Conservation (phyloP, 176 grass and related monocot genomes). For the Triticum dicoccoides region DNA sequence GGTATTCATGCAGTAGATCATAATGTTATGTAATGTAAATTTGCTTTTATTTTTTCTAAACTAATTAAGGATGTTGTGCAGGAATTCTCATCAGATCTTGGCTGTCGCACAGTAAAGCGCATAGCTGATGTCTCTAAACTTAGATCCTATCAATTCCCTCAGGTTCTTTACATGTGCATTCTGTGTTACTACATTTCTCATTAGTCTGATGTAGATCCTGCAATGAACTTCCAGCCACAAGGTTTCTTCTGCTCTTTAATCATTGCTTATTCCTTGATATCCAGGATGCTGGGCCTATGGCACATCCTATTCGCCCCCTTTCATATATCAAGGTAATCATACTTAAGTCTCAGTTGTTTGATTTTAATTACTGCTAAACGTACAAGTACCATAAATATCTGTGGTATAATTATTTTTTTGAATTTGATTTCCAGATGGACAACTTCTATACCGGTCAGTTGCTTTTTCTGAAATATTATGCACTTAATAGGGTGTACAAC, state of each 20-base stretch:
- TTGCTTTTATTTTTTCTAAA: slow-evolving; percentile 17
- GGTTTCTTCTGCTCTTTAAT: slow-evolving; percentile 14
- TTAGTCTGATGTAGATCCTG: slow-evolving; percentile 21
- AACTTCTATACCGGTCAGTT: slow-evolving; percentile 91
- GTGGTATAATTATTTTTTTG: slow-evolving; percentile 31
- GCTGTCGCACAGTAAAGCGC: slow-evolving; percentile 80
- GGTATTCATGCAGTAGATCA: slow-evolving; percentile 38
- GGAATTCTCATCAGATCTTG: slow-evolving; percentile 99
- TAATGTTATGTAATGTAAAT: slow-evolving; percentile 1
- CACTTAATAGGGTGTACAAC: not conserved
- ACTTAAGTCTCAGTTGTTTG: slow-evolving; percentile 26
- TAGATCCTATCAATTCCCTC: slow-evolving; percentile 95
- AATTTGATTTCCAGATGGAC: slow-evolving; percentile 88
- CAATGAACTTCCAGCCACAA: slow-evolving; percentile 14
- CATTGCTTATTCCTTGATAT: slow-evolving; percentile 44
- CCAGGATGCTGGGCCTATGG: slow-evolving; percentile 97
- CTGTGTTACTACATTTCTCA: slow-evolving; percentile 8
- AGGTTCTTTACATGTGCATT: slow-evolving; percentile 55
- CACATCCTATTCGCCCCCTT: slow-evolving; percentile 94
- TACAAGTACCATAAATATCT: slow-evolving; percentile 7
- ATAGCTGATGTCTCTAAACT: slow-evolving; percentile 95
- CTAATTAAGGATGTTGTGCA: slow-evolving; percentile 40
- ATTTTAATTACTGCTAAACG: slow-evolving; percentile 15
- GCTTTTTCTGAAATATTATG: slow-evolving; percentile 22
- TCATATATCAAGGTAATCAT: slow-evolving; percentile 93